Percentiles rank a stretch among this genome's conserved stretches.
Evolutionary conservation across 2,329 filamentous ascomycete species (phyloP).

Genomic region (Pestalotiopsis sp.): DNA sequence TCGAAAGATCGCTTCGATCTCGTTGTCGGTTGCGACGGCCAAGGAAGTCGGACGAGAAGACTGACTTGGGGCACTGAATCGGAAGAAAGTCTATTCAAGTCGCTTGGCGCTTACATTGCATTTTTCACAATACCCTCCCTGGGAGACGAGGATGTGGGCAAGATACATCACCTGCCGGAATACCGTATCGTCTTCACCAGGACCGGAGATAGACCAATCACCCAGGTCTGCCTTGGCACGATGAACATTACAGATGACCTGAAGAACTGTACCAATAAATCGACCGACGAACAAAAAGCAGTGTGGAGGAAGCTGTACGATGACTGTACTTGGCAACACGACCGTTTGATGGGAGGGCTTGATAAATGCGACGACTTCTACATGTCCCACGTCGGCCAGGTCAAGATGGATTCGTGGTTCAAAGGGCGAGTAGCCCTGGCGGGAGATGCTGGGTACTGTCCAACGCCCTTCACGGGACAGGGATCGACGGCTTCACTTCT

Average conservation of each 20-base stretch:
- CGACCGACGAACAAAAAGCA: constrained; percentile 23
- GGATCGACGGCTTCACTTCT: constrained; percentile 52
- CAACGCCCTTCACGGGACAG: constrained; percentile 51
- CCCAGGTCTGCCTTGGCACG: constrained; percentile 39
- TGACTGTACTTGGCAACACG: constrained; percentile 27
- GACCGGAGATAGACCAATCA: constrained; percentile 33
- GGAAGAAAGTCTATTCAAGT: constrained; percentile 28
- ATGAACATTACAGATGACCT: constrained; percentile 15
- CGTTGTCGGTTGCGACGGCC: constrained; percentile 58
- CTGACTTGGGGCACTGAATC: constrained; percentile 33
- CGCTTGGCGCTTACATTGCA: constrained; percentile 34
- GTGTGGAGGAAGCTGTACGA: constrained; percentile 32
- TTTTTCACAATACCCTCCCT: constrained; percentile 42
- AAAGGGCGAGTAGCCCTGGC: constrained; percentile 50
- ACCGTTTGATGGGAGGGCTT: constrained; percentile 19
- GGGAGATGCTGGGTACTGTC: constrained; percentile 57
- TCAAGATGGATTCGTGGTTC: constrained; percentile 47
- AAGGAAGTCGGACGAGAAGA: constrained; percentile 49
- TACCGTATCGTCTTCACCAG: constrained; percentile 41
- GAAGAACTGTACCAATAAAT: constrained; percentile 15
- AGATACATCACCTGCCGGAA: constrained; percentile 36
- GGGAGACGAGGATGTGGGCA: constrained; percentile 30
- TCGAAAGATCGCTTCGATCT: constrained; percentile 47
- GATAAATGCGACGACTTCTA: constrained; percentile 47
- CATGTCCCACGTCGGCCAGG: constrained; percentile 43